Base-by-base conservation (phyloP, 108 stramenopile genomes). In the Cyclotella choctawhatcheeana region DNA sequence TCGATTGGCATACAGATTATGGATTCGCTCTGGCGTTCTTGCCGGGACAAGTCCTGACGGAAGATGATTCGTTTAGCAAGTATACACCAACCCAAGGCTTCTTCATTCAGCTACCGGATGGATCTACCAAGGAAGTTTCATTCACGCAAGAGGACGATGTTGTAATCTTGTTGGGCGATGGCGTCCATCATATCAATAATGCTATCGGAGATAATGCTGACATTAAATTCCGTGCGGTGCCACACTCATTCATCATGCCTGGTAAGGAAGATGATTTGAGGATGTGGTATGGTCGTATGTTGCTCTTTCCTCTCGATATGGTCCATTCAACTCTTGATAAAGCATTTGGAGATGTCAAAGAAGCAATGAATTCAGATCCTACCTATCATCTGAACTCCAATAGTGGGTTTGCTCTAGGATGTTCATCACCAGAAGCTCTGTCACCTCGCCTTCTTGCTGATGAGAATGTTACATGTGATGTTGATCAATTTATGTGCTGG, bases 1-100 rank as follows among this genome's bases (percentile, higher is more conserved):
- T 61, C 18, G 59, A 61, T 22, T 61, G 59, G 59, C 59, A 61
- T 61, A 61, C 59, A 3, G 59, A 61, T 61, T 61, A 40, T 22
- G 59, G 59, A 14, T 61, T 35, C 18, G 59, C 59, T 26, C 22
- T 61, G 34, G 59, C 59, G 34, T 61, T 61, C 35, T 22, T 61
- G 6, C 59, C 59, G 4, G 59, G 59, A 13, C 59, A 61, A 20
- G 14, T 61, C 6, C 3, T 61, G 34, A 43, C 8, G n/a, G 10
- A 35, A 35, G 25, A 61, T 35, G 34, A 34, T 21, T 43, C 20
- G n/a, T 35, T 5, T 21, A 3, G 3, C 20, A 35, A 61, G 20
- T 61, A 40, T 35, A 61, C 59, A 5, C 59, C 59, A 17, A 43
- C 34, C 59, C 34, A 61, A 26, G 59, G 59, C 3, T 61, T 61